Evolutionary conservation across 805 yeast species (phyloP), one percentile per base, ranked within the genome.

Genomic region (Candida ipomoeae): DNA sequence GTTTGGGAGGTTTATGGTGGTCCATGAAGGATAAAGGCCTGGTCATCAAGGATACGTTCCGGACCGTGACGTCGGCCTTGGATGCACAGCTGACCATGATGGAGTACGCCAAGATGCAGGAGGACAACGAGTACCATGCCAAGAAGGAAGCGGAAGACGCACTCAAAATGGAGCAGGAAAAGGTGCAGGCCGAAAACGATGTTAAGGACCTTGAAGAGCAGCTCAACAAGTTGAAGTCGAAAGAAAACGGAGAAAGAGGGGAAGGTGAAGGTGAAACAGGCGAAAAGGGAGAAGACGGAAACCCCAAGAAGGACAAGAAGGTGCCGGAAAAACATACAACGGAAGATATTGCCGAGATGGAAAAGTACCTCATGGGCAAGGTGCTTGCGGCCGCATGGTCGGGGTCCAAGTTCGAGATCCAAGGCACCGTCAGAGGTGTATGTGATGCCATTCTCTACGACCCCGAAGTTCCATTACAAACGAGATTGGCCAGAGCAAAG

Each of bases 371-470:
- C 56, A 83, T 86, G 75, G 94, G 92, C 18, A 87, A 87, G 64
- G 87, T 87, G 17, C 69, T 87, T 34, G 85, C 87, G 7, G 92
- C 91, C 2, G 94, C 94, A 7, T 87, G 95, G 95, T 82, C 82
- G 11, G 89, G 92, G 0, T 83, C 91, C 11, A 84, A 80, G 61
- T 86, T 82, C 62, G 95, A 87, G 64, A 87, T 87, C 48, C 86
- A 83, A 63, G 76, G 85, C 13, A 85, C 89, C 0, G 74, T 85
- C 48, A 79, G 88, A 56, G 80, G 76, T 11, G 94, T 87, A 11
- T 86, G 92, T 68, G 85, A 85, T 58, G 71, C 68, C 39, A 76
- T 87, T 2, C 67, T 87, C 42, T 75, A 80, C 47, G 92, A 87
- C 57, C 73, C 79, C 48, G 70, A 71, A 0, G 81, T 77, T 5